Percentiles rank a stretch among this genome's conserved stretches.
Conservation (phyloP, 345 rosid genomes). For the Populus pruinosa region DNA sequence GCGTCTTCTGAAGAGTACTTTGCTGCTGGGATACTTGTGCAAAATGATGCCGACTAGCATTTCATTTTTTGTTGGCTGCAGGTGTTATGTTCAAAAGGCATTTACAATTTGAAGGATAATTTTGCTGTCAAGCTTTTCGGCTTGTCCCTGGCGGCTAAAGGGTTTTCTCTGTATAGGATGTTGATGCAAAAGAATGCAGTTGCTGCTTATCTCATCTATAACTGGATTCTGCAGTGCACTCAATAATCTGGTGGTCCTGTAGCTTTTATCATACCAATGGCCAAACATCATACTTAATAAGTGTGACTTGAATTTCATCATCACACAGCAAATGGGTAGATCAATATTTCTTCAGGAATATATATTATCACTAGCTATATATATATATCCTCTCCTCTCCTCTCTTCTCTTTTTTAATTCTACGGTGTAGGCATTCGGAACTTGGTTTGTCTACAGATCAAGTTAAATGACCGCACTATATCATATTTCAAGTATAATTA, state of each 20-base stretch:
- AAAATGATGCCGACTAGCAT: not conserved
- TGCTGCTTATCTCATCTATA: not conserved
- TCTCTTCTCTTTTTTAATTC: no score
- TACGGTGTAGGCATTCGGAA: not conserved
- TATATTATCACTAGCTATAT: not conserved
- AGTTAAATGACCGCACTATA: no score
- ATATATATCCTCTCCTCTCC: not conserved
- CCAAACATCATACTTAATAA: not conserved
- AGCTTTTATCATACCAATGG: not conserved
- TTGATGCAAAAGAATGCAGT: not conserved
- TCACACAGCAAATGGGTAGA: not conserved
- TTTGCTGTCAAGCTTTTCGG: not conserved
- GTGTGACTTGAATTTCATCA: conserved; percentile 1
- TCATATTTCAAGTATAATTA: no score
- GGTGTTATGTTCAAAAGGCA: not conserved
- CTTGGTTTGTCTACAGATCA: no score
- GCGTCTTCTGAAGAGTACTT: not conserved
- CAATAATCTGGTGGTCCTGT: not conserved
- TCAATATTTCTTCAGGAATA: not conserved
- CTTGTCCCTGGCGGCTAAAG: not conserved
- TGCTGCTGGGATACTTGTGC: not conserved
- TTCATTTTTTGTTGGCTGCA: not conserved
- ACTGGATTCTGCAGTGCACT: not conserved
- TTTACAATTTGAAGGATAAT: not conserved
- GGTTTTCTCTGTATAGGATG: not conserved